These are phyloP conservation scores for Cicer yamashitae DNA, from an alignment of 306 rosid species.

Conservation along the genomic window DNA sequence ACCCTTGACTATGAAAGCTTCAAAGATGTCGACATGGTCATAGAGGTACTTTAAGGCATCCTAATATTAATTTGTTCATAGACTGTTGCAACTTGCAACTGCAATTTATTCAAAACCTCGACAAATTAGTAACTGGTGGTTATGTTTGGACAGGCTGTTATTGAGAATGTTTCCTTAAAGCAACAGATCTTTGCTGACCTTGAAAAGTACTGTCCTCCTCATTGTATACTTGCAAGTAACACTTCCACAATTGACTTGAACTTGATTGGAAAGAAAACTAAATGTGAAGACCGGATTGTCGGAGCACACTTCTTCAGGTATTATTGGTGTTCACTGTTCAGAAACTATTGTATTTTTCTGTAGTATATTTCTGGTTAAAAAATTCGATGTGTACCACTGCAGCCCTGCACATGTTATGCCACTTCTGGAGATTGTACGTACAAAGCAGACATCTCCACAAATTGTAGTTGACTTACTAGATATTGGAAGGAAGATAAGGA, in stretches of 20 bases:
- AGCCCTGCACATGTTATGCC: slow-evolving; percentile 99
- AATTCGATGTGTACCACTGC: slow-evolving; percentile 49
- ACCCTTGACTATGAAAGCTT: slow-evolving; percentile 75
- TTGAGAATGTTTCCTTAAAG: slow-evolving; percentile 86
- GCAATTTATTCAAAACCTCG: slow-evolving; percentile 27
- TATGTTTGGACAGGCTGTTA: slow-evolving; percentile 77
- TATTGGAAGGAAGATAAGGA: slow-evolving; percentile 79
- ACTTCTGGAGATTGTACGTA: slow-evolving; percentile 92
- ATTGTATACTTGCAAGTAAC: slow-evolving; percentile 93
- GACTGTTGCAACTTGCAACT: slow-evolving; percentile 7
- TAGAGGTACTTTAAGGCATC: slow-evolving; percentile 68
- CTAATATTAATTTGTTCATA: slow-evolving; percentile 12
- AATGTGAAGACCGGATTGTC: slow-evolving; percentile 74
- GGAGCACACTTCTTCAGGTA: slow-evolving; percentile 99
- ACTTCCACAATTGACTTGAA: slow-evolving; percentile 97
- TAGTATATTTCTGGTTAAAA: slow-evolving; percentile 30
- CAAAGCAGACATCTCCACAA: slow-evolving; percentile 82
- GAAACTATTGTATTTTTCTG: not conserved
- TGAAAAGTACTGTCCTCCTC: slow-evolving; percentile 84
- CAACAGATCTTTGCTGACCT: slow-evolving; percentile 92
- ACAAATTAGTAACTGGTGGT: slow-evolving; percentile 30
- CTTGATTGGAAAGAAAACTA: slow-evolving; percentile 83
- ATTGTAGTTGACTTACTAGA: slow-evolving; percentile 83
- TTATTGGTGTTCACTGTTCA: slow-evolving; percentile 10
- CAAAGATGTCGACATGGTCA: slow-evolving; percentile 90